A percentile compares a stretch with the other conserved stretches of the same genome.
Evolutionary conservation across 2,329 filamentous ascomycete species (phyloP).

Genomic region (Arthrobotrys pseudoclavata): DNA sequence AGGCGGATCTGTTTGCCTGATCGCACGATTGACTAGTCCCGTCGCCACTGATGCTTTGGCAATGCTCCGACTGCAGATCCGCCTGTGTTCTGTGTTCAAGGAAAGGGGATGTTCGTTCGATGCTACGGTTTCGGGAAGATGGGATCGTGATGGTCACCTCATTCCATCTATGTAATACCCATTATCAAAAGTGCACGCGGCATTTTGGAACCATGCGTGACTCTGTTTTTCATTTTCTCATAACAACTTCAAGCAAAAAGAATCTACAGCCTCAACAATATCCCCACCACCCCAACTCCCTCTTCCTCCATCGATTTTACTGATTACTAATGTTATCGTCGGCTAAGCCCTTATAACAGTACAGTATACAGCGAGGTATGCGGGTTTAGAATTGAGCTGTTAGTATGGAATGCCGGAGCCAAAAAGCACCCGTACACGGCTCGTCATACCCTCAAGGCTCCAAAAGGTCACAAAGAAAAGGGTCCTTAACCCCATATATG

Average conservation of each 20-base stretch:
- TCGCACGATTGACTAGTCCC: conserved; percentile 25
- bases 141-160: conserved; percentile 34
- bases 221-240: conserved; percentile 17
- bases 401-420: conserved; percentile 41
- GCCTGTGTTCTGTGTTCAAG: conserved; percentile 16
- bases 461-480: neutral
- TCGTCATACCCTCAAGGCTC: conserved; percentile 7
- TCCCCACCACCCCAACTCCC: neutral
- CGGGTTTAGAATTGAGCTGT: conserved; percentile 52
- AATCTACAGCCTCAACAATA: conserved; percentile 17
- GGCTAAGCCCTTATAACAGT: conserved; percentile 15
- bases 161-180: conserved; percentile 31
- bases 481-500: conserved; percentile 34
- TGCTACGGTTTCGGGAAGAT: conserved; percentile 40
- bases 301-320: neutral
- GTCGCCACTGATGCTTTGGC: conserved; percentile 48
- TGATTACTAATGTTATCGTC: conserved; percentile 27
- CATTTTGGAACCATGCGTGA: conserved; percentile 25
- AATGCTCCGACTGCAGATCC: conserved; percentile 31
- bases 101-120: conserved; percentile 38
- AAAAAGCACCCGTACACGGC: conserved; percentile 22
- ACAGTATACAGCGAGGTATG: conserved; percentile 40
- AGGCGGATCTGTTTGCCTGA: conserved; percentile 52
- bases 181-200: conserved; percentile 17
- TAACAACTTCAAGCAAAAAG: conserved; percentile 21